phyloP scores from a whole-genome alignment of 164 flowering plant genomes.

The Stephania yunnanensis region DNA sequence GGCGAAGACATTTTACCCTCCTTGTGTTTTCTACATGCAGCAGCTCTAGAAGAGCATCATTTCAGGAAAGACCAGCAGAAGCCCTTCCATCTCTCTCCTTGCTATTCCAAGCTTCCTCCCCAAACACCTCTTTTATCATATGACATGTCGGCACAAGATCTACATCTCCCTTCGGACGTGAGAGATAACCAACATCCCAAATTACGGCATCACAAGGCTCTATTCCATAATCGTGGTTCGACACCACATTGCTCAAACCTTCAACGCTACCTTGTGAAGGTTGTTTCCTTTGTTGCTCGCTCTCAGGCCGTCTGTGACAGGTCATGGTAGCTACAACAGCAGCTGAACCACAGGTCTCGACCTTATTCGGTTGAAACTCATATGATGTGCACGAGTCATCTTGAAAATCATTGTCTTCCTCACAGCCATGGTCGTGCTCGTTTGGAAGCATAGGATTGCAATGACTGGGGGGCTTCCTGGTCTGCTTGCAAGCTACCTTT shows the following conservation, averaged over 20 bases:
- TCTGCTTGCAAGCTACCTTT: background rate
- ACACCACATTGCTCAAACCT: conserved; percentile 7
- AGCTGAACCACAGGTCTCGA: conserved; percentile 7
- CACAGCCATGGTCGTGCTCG: conserved; percentile 11
- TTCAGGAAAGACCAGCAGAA: conserved; percentile 12
- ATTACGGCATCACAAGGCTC: conserved; percentile 39
- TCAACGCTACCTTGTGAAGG: conserved; percentile 17
- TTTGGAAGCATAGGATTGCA: conserved; percentile 1
- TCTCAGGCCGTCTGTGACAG: conserved; percentile 14
- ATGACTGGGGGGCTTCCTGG: conserved; percentile 5
- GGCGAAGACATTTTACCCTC: background rate
- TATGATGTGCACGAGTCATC: conserved; percentile 43
- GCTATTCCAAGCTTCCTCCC: conserved; percentile 36
- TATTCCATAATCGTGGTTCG: conserved; percentile 26
- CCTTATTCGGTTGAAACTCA: conserved; percentile 19
- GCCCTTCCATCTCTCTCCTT: conserved; percentile 27
- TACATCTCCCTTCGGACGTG: conserved; percentile 24
- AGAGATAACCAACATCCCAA: conserved; percentile 40
- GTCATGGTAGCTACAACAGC: conserved; percentile 19
- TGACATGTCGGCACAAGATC: conserved; percentile 55
- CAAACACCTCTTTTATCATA: conserved; percentile 67
- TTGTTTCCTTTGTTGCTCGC: conserved; percentile 15
- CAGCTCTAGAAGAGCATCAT: background rate
- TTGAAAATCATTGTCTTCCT: conserved; percentile 29
- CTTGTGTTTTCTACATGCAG: background rate